Evolutionary conservation across 176 grass and related monocot genomes (phyloP).

Genomic region (Oryza meridionalis): DNA sequence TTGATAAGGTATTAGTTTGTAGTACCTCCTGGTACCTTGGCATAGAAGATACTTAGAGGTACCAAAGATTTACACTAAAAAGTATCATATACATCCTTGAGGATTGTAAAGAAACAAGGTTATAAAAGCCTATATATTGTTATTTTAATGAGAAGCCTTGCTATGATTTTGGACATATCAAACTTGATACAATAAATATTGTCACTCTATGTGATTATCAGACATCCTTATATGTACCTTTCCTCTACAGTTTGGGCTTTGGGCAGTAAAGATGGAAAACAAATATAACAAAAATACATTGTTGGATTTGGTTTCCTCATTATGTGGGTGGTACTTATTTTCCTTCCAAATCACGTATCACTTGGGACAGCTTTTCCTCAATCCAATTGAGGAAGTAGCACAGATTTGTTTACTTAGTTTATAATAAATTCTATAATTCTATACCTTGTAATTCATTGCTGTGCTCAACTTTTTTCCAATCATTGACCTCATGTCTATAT

Average conservation of each 20-base stretch:
- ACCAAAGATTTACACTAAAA: too few species aligned
- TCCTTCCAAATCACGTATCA: conserved; percentile 14
- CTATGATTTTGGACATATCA: conserved; percentile 23
- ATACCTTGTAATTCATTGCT: not conserved
- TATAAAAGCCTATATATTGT: too few species aligned
- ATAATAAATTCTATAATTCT: conserved; percentile 2
- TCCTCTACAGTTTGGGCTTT: not conserved
- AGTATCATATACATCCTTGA: too few species aligned
- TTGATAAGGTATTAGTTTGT: not conserved
- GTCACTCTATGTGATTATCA: not conserved
- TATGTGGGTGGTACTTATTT: not conserved
- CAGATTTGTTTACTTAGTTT: not conserved
- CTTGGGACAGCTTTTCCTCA: not conserved
- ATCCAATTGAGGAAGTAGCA: not conserved
- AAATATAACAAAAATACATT: not conserved
- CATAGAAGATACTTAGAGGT: too few species aligned
- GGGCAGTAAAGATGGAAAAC: not conserved
- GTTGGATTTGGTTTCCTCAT: not conserved
- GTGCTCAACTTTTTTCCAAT: not conserved
- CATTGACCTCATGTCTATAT: not conserved
- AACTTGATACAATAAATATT: not conserved
- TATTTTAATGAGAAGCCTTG: not conserved
- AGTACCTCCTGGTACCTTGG: not conserved
- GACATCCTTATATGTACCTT: not conserved
- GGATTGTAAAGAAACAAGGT: too few species aligned